These are phyloP conservation scores for Hansenula sp. DNA, from an alignment of 1,139 yeast genomes.

Conservation along the genomic window DNA sequence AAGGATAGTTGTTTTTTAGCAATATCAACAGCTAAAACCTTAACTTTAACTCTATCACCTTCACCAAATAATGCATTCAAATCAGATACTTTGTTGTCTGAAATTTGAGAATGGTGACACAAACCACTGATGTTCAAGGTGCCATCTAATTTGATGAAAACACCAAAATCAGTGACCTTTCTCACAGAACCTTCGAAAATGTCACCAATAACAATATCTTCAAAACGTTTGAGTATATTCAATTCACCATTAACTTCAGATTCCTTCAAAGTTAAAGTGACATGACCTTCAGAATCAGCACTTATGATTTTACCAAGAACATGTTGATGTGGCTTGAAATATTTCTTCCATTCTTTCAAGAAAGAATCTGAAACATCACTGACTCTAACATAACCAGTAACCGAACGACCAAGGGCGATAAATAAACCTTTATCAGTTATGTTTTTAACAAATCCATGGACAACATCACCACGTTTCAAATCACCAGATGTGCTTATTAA, in stretches of 20 bases:
- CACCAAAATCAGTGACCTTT: slow-evolving; percentile 84
- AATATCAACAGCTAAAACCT: slow-evolving; percentile 58
- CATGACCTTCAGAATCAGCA: slow-evolving; percentile 59
- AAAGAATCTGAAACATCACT: slow-evolving; percentile 78
- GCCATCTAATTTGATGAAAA: slow-evolving; percentile 76
- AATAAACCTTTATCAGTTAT: slow-evolving; percentile 77
- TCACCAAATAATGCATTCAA: slow-evolving; percentile 63
- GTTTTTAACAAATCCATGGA: slow-evolving; percentile 76
- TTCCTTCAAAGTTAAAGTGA: slow-evolving; percentile 77
- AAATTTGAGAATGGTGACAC: slow-evolving; percentile 82
- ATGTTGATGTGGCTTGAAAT: slow-evolving; percentile 63
- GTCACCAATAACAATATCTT: slow-evolving; percentile 67
- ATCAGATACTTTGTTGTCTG: slow-evolving; percentile 59
- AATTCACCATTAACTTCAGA: slow-evolving; percentile 74
- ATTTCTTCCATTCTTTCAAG: slow-evolving; percentile 84
- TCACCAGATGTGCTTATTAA: slow-evolving; percentile 49
- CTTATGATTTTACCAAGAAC: slow-evolving; percentile 73
- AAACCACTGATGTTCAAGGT: slow-evolving; percentile 77
- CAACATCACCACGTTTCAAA: slow-evolving; percentile 63
- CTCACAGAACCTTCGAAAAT: slow-evolving; percentile 77
- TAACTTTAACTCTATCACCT: slow-evolving; percentile 88
- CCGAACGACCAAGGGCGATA: slow-evolving; percentile 67
- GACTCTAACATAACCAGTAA: slow-evolving; percentile 79
- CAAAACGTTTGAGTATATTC: slow-evolving; percentile 51
- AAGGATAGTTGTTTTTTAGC: slow-evolving; percentile 74